phyloP scores from a whole-genome alignment of 805 yeast genomes.

The Starmerella kuoi region DNA sequence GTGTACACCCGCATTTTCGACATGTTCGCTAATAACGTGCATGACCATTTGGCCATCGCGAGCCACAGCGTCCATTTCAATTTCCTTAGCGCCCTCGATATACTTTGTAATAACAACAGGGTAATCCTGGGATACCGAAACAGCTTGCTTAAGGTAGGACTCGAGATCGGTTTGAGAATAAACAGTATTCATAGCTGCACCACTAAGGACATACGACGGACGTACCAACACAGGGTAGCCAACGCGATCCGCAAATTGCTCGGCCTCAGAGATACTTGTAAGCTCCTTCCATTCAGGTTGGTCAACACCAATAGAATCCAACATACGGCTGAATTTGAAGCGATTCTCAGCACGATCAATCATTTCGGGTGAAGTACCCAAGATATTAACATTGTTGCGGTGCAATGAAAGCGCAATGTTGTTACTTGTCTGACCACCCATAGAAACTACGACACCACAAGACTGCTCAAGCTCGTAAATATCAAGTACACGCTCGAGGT shows the following conservation, averaged over 20 bases:
- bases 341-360: constrained; percentile 97
- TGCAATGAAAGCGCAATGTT: constrained; percentile 87
- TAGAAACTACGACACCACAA: constrained; percentile 83
- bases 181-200: constrained; percentile 98
- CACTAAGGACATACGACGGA: constrained; percentile 93
- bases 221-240: constrained; percentile 92
- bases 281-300: constrained; percentile 99
- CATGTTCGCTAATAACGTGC: constrained; percentile 98
- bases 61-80: constrained; percentile 98
- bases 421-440: constrained; percentile 99
- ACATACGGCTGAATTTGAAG: constrained; percentile 93
- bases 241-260: constrained; percentile 77
- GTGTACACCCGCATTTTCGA: constrained; percentile 98
- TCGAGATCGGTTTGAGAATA: constrained; percentile 81
- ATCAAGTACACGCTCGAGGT: constrained; percentile 86
- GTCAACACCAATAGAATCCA: constrained; percentile 91
- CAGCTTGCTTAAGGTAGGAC: constrained; percentile 82
- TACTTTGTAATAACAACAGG: constrained; percentile 96
- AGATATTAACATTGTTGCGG: constrained; percentile 86
- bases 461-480: constrained; percentile 86
- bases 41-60: constrained; percentile 83
- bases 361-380: constrained; percentile 97
- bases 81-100: constrained; percentile 93
- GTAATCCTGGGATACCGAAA: constrained; percentile 92
- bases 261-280: constrained; percentile 86